phyloP scores from a whole-genome alignment of 768 basidiomycete species.

The Calocybe indica region DNA sequence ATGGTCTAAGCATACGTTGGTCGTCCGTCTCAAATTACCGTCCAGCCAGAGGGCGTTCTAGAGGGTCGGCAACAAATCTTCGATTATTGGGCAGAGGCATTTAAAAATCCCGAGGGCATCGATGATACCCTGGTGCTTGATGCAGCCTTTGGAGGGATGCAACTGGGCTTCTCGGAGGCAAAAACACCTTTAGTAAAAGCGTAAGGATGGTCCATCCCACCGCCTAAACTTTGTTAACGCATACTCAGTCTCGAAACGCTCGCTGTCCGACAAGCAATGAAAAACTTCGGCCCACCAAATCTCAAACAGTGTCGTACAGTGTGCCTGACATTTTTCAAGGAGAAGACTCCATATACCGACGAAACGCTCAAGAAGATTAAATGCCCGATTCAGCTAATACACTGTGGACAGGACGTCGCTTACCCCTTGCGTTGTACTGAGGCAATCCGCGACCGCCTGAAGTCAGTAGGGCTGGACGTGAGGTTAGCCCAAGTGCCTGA shows the following conservation, averaged over 20 bases:
- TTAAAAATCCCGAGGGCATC: conserved; percentile 11
- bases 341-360: conserved; percentile 16
- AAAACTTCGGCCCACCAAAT: conserved; percentile 19
- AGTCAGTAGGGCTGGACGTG: conserved; percentile 21
- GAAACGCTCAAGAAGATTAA: conserved; percentile 17
- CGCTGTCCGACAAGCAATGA: conserved; percentile 14
- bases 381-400: conserved; percentile 25
- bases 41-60: conserved; percentile 23
- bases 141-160: conserved; percentile 20
- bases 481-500: conserved; percentile 16
- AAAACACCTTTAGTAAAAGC: conserved; percentile 16
- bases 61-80: conserved; percentile 30
- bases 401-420: conserved; percentile 29
- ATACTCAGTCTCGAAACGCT: conserved; percentile 15
- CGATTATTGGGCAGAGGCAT: conserved; percentile 22
- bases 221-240: not conserved
- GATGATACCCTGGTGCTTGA: conserved; percentile 19
- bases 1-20: not conserved
- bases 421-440: conserved; percentile 22
- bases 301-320: conserved; percentile 24
- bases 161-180: not conserved
- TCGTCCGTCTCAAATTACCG: not conserved
- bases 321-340: conserved; percentile 25
- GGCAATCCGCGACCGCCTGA: conserved; percentile 17
- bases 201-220: conserved; percentile 9